Evolutionary conservation across 208 protist species (phyloP), one percentile per base, ranked within the genome.

Genomic region (Leishmania mexicana): DNA sequence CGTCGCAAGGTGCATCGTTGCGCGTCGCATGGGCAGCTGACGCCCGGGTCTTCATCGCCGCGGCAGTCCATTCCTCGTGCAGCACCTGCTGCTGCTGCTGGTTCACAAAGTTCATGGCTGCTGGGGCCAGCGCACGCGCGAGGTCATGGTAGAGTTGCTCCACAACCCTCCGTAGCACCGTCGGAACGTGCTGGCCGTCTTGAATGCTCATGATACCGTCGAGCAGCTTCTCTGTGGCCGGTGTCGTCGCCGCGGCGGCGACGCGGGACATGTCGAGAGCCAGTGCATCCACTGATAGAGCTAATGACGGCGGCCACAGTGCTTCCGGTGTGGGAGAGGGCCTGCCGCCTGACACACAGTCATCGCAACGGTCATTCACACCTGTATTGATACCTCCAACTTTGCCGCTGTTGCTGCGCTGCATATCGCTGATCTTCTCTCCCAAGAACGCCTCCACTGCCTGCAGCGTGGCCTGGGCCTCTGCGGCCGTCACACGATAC

Each of bases 151-250:
- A 81, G 24, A 85, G 76, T 17, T 67, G 45, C 35, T 57, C 58
- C 47, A 85, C 67, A 6, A 79, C 77, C 10, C 58, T 60, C n/a
- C 24, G 73, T 7, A 85, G 60, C 47, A 60, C 72, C 28, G 77
- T 28, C 1, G 82, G 82, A 38, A 85, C 82, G 57, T 81, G 62
- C 42, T 81, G 49, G 19, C 73, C 77, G n/a, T 81, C 77, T 47
- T 79, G 51, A 24, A 85, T 81, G 82, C 13, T 58, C 82, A 85
- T 85, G 38, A 85, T 85, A 3, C 38, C 78, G 24, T 81, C 77
- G 17, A 85, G 77, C 7, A 85, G 71, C 77, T 53, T 17, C 73
- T 67, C 49, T 45, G 82, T 71, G 10, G 77, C 82, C 6, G 49
- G 17, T 3, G 54, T 42, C 2, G 73, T 54, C 19, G 68, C 77